phyloP scores from a whole-genome alignment of 129 eudicot genomes.

The Pseudognaphalium luteoalbum region DNA sequence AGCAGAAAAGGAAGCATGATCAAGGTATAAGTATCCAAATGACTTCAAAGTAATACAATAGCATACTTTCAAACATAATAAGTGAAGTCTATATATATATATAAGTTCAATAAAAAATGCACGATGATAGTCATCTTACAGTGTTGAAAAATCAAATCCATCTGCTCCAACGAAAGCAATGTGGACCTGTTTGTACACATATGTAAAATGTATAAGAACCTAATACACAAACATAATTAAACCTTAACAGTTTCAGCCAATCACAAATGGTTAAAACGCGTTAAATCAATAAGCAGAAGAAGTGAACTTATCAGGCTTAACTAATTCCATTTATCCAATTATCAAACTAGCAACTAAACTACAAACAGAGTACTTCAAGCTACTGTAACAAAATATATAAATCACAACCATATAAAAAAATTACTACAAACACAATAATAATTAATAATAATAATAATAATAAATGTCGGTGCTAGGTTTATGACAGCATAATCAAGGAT shows the following conservation, averaged over 20 bases:
- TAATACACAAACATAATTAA: not conserved
- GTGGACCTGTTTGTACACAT: slow-evolving; percentile 37
- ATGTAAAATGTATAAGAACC: not conserved
- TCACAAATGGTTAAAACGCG: not conserved
- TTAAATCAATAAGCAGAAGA: not conserved
- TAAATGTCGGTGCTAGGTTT: too few relatives aligned
- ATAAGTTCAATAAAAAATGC: slow-evolving; percentile 7
- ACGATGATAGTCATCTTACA: slow-evolving; percentile 29
- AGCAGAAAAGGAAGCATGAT: slow-evolving; percentile 27
- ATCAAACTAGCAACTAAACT: not conserved
- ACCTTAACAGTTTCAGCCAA: not conserved
- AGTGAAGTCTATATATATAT: not conserved
- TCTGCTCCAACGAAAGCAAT: slow-evolving; percentile 32
- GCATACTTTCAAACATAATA: not conserved
- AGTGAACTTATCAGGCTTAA: not conserved
- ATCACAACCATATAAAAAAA: too few relatives aligned
- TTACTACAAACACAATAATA: too few relatives aligned
- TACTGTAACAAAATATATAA: too few relatives aligned
- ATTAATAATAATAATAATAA: too few relatives aligned
- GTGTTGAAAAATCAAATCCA: slow-evolving; percentile 25
- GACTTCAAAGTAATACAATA: not conserved
- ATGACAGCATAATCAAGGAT: too few relatives aligned
- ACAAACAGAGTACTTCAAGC: too few relatives aligned
- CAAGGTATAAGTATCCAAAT: not conserved
- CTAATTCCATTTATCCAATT: not conserved